Conservation (phyloP, 345 rosid genomes). For the Eucalyptus brandiana region DNA sequence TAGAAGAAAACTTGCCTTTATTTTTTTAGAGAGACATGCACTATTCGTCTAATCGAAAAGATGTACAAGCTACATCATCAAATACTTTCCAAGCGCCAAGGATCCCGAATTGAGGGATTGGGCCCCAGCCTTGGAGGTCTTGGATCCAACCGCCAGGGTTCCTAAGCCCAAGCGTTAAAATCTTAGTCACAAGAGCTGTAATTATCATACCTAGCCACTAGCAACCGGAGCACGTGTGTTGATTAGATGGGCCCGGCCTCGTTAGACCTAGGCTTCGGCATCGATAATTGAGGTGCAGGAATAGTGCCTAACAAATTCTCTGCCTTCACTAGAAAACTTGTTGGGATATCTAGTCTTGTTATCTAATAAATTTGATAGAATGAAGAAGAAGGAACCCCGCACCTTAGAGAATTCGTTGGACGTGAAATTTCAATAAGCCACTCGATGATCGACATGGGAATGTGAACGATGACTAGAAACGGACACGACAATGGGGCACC, state of each 20-base stretch:
- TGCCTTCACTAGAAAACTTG: neutral
- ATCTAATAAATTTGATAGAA: neutral
- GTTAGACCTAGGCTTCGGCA: neutral
- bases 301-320: neutral
- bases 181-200: neutral
- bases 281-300: neutral
- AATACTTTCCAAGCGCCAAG: neutral
- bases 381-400: neutral
- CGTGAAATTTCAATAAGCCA: neutral
- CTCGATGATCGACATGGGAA: neutral
- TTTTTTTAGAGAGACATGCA: neutral
- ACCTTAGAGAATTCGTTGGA: neutral
- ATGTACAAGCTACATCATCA: neutral
- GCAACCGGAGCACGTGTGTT: rapidly evolving
- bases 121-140: neutral
- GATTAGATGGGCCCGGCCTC: neutral
- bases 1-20: neutral
- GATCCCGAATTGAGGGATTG: neutral
- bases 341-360: neutral
- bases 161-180: neutral
- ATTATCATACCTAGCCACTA: neutral
- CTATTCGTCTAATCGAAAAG: neutral
- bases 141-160: neutral
- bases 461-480: neutral
- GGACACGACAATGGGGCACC: neutral